A percentile compares a stretch with the other conserved stretches of the same genome.
phyloP scores from a whole-genome alignment of 306 rosid species.

The Hippophae rhamnoides region DNA sequence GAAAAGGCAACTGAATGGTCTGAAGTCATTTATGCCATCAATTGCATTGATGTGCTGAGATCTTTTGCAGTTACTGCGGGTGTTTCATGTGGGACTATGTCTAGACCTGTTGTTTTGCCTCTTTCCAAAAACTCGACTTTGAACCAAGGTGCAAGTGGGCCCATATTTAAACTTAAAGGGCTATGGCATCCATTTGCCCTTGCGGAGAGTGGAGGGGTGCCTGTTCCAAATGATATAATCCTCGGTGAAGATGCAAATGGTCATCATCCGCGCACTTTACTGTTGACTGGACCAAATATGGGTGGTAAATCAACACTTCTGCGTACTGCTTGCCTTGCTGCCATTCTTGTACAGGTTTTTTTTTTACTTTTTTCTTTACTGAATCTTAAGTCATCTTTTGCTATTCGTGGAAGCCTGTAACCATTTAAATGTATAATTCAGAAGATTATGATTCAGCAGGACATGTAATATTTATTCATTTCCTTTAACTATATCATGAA shows the following conservation, averaged over 20 bases:
- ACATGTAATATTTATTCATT: slow-evolving; percentile 8
- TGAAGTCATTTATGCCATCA: slow-evolving; percentile 64
- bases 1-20: slow-evolving; percentile 70
- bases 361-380: slow-evolving; percentile 10
- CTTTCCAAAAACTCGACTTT: slow-evolving; percentile 21
- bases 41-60: slow-evolving; percentile 76
- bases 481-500: slow-evolving; percentile 3
- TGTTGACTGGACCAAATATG: slow-evolving; percentile 96
- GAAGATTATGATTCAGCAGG: slow-evolving; percentile 1
- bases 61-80: slow-evolving; percentile 68
- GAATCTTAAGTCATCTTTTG: background rate
- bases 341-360: slow-evolving; percentile 82
- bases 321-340: slow-evolving; percentile 91
- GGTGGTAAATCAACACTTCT: slow-evolving; percentile 95
- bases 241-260: slow-evolving; percentile 59
- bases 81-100: slow-evolving; percentile 67
- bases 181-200: slow-evolving; percentile 95
- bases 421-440: background rate
- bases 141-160: slow-evolving; percentile 27
- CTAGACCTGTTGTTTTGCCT: slow-evolving; percentile 66
- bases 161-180: slow-evolving; percentile 59
- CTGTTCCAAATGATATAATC: slow-evolving; percentile 79
- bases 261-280: slow-evolving; percentile 55
- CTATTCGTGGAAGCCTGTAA: background rate
- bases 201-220: slow-evolving; percentile 56